Base-by-base conservation (phyloP, 768 basidiomycete genomes). In the Gloeopeniophorella convolvens region DNA sequence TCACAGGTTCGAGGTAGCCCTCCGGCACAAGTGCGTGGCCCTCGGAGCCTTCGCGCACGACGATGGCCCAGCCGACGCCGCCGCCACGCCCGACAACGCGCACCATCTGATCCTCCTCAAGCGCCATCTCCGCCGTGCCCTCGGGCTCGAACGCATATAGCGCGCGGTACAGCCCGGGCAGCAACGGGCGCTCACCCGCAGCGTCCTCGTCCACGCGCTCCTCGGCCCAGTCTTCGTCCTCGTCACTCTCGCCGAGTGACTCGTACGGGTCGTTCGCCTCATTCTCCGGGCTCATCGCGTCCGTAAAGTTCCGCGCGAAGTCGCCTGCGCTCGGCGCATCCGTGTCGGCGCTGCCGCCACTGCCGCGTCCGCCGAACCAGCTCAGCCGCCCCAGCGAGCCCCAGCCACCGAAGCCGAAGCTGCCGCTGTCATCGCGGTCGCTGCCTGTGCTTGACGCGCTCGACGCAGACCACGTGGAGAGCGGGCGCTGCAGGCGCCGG, bases 1-100 rank as follows among this genome's bases (percentile, higher is more conserved):
- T 71, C 15, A 82, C 70, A 13, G 71, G 64, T 62, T 85, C 83
- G 57, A 89, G 60, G 68, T 89, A 89, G 51, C 84, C 80, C 66
- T 88, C 87, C 0, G 87, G 87, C 6, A 89, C 87, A 27, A 89
- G 74, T 6, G 84, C 85, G 66, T 87, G 84, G 5, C 66, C 60
- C 12, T 65, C 65, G n/a, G 60, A 65, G 40, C 66, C 72, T 30
- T 65, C 68, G 24, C 59, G 74, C 51, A 79, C 72, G 1, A 80
- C 87, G 8, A 89, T 80, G 0, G 84, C 87, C 88, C 87, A 89
- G 0, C 87, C 87, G 2, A 83, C 81, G 0, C 85, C 85, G 0
- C 87, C 86, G 4, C 87, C 85, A 41, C 85, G 61, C 9, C 86
- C 86, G 3, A 89, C 65, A 23, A 89, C 85, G 2, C 72, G 70